These are phyloP conservation scores for Cercospora zeae-maydis DNA, from an alignment of 2,329 filamentous ascomycete genomes.

Conservation along the genomic window DNA sequence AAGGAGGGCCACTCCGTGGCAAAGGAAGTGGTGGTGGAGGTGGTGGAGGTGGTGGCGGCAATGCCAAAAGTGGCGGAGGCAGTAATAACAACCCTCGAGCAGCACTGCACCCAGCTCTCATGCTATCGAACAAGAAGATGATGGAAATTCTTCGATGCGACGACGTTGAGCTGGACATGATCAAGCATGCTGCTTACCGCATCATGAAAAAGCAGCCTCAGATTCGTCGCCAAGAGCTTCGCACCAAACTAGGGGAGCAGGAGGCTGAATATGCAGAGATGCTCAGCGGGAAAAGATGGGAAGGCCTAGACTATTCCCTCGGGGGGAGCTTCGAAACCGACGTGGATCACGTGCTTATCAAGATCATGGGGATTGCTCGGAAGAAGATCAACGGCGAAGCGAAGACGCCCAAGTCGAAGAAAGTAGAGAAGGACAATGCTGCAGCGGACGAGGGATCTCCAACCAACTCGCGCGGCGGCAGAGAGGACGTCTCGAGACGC, in stretches of 20 bases:
- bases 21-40: neutral
- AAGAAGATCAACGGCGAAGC: neutral
- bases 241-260: neutral
- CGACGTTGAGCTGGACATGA: neutral
- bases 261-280: neutral
- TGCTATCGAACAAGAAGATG: conserved; percentile 1
- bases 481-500: neutral
- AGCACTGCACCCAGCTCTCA: neutral
- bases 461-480: neutral
- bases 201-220: neutral
- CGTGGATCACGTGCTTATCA: neutral
- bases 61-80: neutral
- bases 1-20: neutral
- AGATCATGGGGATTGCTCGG: conserved; percentile 2
- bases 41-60: neutral
- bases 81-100: neutral
- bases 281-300: neutral
- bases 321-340: neutral
- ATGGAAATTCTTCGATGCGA: neutral
- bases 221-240: neutral
- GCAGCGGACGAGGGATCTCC: neutral
- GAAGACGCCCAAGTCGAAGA: neutral
- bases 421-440: neutral
- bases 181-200: neutral
- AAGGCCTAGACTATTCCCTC: neutral